Evolutionary conservation across 75 land plant genomes (phyloP).

Genomic region (Pinus albicaulis): DNA sequence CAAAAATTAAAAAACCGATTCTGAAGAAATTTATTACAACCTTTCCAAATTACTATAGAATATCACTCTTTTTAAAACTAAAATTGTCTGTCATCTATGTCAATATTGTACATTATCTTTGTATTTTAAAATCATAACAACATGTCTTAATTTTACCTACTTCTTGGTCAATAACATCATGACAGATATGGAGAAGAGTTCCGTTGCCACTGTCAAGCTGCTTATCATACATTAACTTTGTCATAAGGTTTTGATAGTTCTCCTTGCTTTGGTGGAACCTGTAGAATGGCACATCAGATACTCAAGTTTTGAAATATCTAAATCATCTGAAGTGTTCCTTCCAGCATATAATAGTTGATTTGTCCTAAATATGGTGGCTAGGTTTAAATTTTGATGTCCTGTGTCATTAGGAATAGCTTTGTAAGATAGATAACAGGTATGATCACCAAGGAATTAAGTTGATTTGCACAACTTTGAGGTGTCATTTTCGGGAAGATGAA

Average conservation of each 20-base stretch:
- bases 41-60: not conserved
- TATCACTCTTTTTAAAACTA: not conserved
- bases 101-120: not conserved
- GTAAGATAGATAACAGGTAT: not conserved
- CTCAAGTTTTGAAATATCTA: not conserved
- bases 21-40: not conserved
- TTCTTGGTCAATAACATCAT: conserved; percentile 97
- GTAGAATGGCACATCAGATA: not conserved
- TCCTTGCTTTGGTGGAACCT: conserved; percentile 86
- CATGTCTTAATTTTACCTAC: conserved; percentile 26
- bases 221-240: conserved; percentile 97
- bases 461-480: not conserved
- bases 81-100: not conserved
- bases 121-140: not conserved
- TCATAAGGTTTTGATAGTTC: conserved; percentile 80
- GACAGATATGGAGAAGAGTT: conserved; percentile 94
- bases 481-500: too few species aligned
- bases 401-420: not conserved
- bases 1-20: not conserved
- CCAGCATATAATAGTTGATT: not conserved
- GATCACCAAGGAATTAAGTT: not conserved
- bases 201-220: conserved; percentile 98
- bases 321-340: not conserved
- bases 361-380: not conserved
- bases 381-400: not conserved